A percentile compares a stretch with the other conserved stretches of the same genome.
Evolutionary conservation across 2,329 filamentous ascomycete genomes (phyloP).

Genomic region (Exophiala mesophila): DNA sequence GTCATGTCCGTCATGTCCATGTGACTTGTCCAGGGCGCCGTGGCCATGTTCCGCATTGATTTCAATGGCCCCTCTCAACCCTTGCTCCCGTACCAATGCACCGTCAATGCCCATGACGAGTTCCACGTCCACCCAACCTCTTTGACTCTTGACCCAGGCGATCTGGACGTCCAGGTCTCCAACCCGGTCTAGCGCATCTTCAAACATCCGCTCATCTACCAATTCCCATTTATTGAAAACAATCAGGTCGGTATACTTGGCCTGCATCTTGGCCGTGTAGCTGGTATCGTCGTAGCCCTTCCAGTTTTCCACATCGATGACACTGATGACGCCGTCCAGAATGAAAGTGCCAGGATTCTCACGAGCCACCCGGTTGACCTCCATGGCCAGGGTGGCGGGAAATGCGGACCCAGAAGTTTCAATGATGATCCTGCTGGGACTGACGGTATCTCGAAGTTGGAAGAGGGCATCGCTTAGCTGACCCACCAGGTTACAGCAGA

Average conservation of each 20-base stretch:
- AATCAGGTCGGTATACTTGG: conserved; percentile 81
- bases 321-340: conserved; percentile 81
- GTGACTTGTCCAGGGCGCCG: conserved; percentile 35
- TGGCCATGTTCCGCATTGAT: conserved; percentile 33
- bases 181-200: conserved; percentile 71
- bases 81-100: conserved; percentile 53
- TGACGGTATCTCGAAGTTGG: conserved; percentile 59
- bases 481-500: conserved; percentile 97
- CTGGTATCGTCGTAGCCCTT: conserved; percentile 85
- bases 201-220: conserved; percentile 67
- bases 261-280: conserved; percentile 83
- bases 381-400: conserved; percentile 83
- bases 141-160: conserved; percentile 79
- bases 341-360: conserved; percentile 58
- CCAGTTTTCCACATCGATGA: conserved; percentile 95
- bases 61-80: conserved; percentile 27
- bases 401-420: conserved; percentile 88
- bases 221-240: conserved; percentile 91
- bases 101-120: conserved; percentile 85
- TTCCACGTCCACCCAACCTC: conserved; percentile 70
- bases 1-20: conserved; percentile 37
- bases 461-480: conserved; percentile 76
- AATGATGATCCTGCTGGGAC: conserved; percentile 82
- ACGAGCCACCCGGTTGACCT: conserved; percentile 74
- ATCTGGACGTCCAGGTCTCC: conserved; percentile 76